These are phyloP conservation scores for Phytomonas serpens DNA, from an alignment of 208 protist species.

Conservation along the genomic window DNA sequence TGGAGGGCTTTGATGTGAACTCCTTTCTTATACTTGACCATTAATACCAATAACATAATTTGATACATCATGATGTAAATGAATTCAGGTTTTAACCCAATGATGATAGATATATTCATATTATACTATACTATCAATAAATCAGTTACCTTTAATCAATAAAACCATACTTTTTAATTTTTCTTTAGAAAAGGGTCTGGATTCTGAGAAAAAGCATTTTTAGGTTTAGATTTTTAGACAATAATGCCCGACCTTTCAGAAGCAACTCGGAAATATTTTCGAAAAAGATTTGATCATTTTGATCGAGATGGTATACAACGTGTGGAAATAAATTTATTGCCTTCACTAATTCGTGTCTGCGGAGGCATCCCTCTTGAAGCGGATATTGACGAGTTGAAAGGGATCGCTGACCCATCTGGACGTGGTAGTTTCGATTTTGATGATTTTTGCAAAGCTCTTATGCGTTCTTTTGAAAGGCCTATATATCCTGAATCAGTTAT, in stretches of 20 bases:
- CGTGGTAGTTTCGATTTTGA: conserved; percentile 70
- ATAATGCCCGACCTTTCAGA: conserved; percentile 37
- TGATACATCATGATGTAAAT: neutral
- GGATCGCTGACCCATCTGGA: conserved; percentile 48
- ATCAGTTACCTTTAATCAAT: neutral
- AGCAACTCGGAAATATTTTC: conserved; percentile 40
- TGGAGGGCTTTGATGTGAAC: neutral
- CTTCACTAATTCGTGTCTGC: conserved; percentile 59
- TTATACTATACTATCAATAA: neutral
- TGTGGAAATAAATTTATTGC: conserved; percentile 39
- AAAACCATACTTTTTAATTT: neutral
- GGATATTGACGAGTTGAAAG: conserved; percentile 38
- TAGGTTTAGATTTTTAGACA: conserved; percentile 1
- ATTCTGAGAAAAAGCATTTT: conserved; percentile 6
- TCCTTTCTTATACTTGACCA: neutral
- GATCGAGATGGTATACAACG: conserved; percentile 77
- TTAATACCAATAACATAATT: neutral
- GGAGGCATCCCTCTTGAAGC: conserved; percentile 62
- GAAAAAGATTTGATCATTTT: conserved; percentile 60
- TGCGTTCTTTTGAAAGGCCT: conserved; percentile 45
- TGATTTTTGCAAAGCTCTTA: conserved; percentile 64
- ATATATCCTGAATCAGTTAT: conserved; percentile 62
- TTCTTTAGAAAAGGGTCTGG: neutral
- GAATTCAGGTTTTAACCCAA: neutral
- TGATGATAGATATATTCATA: neutral